Evolutionary conservation across 169 alveolate species (phyloP).

Genomic region (Plasmodium coatneyi): DNA sequence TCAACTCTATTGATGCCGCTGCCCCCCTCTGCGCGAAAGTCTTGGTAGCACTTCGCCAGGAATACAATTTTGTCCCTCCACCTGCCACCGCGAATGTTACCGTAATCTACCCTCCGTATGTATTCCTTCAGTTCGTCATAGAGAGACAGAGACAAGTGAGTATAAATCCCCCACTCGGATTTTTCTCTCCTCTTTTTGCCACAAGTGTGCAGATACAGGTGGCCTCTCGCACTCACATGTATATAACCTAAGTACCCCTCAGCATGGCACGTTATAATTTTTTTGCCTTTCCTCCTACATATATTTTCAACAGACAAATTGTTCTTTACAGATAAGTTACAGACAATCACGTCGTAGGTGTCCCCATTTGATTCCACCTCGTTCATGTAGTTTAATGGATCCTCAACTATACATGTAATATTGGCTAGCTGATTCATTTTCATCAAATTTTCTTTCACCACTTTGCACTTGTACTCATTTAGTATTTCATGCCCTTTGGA

Average conservation of each 20-base stretch:
- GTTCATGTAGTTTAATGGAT: constrained; percentile 24
- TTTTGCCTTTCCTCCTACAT: neutral
- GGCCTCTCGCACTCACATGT: constrained; percentile 7
- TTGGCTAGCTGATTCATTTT: constrained; percentile 22
- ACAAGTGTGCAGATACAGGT: neutral
- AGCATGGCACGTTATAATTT: constrained; percentile 23
- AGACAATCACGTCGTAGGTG: constrained; percentile 8
- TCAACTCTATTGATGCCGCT: neutral
- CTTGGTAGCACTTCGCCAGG: constrained; percentile 19
- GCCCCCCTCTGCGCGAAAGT: neutral
- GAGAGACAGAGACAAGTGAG: constrained; percentile 15
- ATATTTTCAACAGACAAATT: constrained; percentile 38
- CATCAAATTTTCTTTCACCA: constrained; percentile 17
- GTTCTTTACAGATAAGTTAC: constrained; percentile 24
- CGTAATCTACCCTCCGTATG: neutral
- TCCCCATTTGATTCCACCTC: neutral
- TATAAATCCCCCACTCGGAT: constrained; percentile 3
- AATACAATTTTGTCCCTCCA: constrained; percentile 15
- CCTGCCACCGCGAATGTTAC: neutral
- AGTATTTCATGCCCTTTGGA: neutral
- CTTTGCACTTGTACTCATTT: constrained; percentile 34
- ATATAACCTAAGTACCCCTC: constrained; percentile 10
- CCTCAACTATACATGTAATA: constrained; percentile 3
- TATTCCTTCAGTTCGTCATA: constrained; percentile 21
- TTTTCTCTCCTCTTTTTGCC: neutral